These are phyloP conservation scores for Backusella parvicylindrica DNA, from an alignment of 192 early-diverging fungal species.

Conservation along the genomic window DNA sequence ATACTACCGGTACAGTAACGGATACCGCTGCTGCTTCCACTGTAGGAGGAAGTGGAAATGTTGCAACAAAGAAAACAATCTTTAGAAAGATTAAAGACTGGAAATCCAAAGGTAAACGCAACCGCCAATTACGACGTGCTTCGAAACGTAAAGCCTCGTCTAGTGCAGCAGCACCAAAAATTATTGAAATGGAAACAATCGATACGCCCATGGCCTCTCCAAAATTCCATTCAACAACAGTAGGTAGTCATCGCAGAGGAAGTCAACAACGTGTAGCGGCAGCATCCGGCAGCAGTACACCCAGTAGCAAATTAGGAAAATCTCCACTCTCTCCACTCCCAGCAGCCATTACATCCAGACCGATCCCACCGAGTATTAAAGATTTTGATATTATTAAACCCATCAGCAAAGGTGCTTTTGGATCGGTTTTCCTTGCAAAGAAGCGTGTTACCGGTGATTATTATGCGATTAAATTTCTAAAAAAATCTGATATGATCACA, in stretches of 20 bases:
- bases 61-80: neutral
- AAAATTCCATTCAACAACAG: conserved; percentile 6
- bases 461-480: conserved; percentile 83
- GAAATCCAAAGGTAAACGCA: conserved; percentile 8
- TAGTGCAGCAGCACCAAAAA: conserved; percentile 7
- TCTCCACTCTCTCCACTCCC: conserved; percentile 28
- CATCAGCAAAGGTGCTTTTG: conserved; percentile 88
- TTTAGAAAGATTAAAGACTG: conserved; percentile 9
- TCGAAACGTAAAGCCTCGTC: neutral
- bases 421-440: conserved; percentile 82
- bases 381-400: conserved; percentile 91
- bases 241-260: neutral
- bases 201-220: conserved; percentile 33
- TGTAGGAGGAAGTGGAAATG: neutral
- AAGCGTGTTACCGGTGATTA: conserved; percentile 83
- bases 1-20: neutral
- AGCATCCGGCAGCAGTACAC: conserved; percentile 3
- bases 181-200: conserved; percentile 37
- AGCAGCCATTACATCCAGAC: conserved; percentile 31
- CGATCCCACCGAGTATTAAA: conserved; percentile 72
- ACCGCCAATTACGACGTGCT: neutral
- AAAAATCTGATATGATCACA: conserved; percentile 86
- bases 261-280: neutral
- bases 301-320: conserved; percentile 22
- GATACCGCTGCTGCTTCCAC: neutral